Conservation (phyloP, 1,284 basidiomycete genomes). For the Caloboletus inedulis region DNA sequence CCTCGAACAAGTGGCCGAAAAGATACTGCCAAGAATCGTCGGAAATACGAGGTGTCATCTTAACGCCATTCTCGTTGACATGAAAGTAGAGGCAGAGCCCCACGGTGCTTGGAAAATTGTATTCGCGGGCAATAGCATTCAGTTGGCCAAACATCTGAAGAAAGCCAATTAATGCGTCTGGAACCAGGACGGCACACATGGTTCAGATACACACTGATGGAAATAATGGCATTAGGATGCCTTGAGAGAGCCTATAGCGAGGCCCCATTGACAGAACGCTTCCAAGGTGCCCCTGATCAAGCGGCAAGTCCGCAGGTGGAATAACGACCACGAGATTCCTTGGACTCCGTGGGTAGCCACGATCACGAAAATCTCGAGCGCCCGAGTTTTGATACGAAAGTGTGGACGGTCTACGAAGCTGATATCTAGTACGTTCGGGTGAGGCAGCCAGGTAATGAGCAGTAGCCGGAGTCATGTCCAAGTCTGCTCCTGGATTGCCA, state of each 20-base stretch:
- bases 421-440: constrained; percentile 35
- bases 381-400: constrained; percentile 57
- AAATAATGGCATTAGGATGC: constrained; percentile 71
- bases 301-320: constrained; percentile 57
- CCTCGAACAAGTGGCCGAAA: constrained; percentile 63
- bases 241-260: constrained; percentile 57
- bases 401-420: constrained; percentile 46
- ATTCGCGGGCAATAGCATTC: constrained; percentile 73
- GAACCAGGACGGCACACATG: neutral
- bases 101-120: constrained; percentile 70
- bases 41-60: constrained; percentile 64
- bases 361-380: constrained; percentile 48
- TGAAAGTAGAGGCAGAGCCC: constrained; percentile 74
- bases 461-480: constrained; percentile 13
- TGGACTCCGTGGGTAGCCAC: constrained; percentile 42
- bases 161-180: neutral
- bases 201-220: constrained; percentile 54
- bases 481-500: constrained; percentile 21
- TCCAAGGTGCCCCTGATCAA: constrained; percentile 59
- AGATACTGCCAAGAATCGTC: constrained; percentile 74
- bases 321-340: constrained; percentile 66
- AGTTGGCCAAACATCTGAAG: constrained; percentile 69
- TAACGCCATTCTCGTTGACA: constrained; percentile 51
- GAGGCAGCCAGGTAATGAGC: constrained; percentile 16
- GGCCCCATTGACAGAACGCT: constrained; percentile 61